Percentiles rank a stretch among this genome's conserved stretches.
phyloP scores from a whole-genome alignment of 2,329 filamentous ascomycete genomes.

The Aspergillus oerlinghausenensis region DNA sequence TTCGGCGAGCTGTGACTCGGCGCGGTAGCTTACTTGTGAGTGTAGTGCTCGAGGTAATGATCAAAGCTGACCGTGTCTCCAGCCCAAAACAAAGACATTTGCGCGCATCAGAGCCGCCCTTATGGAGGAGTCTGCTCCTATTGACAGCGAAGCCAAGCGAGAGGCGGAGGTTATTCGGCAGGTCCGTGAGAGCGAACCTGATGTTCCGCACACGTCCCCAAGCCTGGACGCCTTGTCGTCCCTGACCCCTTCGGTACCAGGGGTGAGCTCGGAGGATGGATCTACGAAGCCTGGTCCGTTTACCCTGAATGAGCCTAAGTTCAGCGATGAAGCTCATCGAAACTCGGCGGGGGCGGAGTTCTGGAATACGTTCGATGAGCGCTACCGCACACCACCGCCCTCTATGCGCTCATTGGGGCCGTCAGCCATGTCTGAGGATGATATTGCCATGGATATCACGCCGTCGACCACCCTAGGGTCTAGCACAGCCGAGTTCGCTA shows the following conservation, averaged over 20 bases:
- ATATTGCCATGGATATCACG: slow-evolving; percentile 37
- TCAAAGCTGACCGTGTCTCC: slow-evolving; percentile 3
- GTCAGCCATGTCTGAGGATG: slow-evolving; percentile 44
- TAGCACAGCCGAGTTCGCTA: slow-evolving; percentile 22
- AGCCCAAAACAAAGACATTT: slow-evolving; percentile 97
- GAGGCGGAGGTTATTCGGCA: slow-evolving; percentile 96
- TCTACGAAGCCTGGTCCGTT: slow-evolving; percentile 29
- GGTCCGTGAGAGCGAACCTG: slow-evolving; percentile 82
- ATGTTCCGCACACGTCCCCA: slow-evolving; percentile 45
- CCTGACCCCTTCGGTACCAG: slow-evolving; percentile 42
- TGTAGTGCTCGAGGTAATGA: slow-evolving; percentile 10
- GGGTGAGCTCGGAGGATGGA: slow-evolving; percentile 13
- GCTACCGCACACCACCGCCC: slow-evolving; percentile 61
- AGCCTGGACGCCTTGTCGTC: slow-evolving; percentile 42
- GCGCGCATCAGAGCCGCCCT: slow-evolving; percentile 87
- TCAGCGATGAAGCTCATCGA: slow-evolving; percentile 68
- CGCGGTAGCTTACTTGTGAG: slow-evolving; percentile 82
- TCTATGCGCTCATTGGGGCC: slow-evolving; percentile 53
- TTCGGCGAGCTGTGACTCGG: slow-evolving; percentile 76
- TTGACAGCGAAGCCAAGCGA: slow-evolving; percentile 81
- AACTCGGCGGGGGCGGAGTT: slow-evolving; percentile 69
- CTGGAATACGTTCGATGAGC: slow-evolving; percentile 75
- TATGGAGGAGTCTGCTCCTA: slow-evolving; percentile 78
- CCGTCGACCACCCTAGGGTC: slow-evolving; percentile 30
- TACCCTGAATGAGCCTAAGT: slow-evolving; percentile 59